Percentiles rank a stretch among this genome's conserved stretches.
Evolutionary conservation across 139 green algal species (phyloP).

Genomic region (Dunaliella sp.): DNA sequence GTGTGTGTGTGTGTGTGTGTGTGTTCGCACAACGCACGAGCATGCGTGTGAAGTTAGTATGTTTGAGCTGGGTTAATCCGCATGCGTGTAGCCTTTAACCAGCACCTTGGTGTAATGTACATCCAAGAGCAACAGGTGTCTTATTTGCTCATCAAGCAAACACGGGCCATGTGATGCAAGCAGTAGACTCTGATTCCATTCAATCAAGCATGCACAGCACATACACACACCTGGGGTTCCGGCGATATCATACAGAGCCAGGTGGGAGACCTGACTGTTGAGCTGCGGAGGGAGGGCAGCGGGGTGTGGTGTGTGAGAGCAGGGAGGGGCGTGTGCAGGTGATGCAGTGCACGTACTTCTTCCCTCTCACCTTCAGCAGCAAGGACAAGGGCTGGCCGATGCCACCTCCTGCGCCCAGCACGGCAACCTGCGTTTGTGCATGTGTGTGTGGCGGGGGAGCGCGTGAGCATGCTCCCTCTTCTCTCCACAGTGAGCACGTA

Average conservation of each 20-base stretch:
- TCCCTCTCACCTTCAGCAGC: slow-evolving; percentile 94
- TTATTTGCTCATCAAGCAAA: no score
- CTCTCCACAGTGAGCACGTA: neutral
- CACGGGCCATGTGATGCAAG: no score
- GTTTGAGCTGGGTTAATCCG: no score
- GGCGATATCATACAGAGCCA: slow-evolving; percentile 55
- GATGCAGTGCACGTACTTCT: slow-evolving; percentile 49
- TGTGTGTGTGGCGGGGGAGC: neutral
- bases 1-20: no score
- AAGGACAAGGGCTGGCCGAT: slow-evolving; percentile 96
- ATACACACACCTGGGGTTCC: slow-evolving; percentile 55
- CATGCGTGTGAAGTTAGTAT: no score
- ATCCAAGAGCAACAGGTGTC: no score
- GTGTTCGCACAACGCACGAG: no score
- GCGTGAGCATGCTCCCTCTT: neutral
- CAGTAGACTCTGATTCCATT: no score
- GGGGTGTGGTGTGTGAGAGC: slow-evolving; percentile 25
- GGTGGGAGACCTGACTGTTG: slow-evolving; percentile 47
- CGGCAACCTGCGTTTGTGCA: slow-evolving; percentile 80
- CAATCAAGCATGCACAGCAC: no score
- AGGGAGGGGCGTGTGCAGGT: slow-evolving; percentile 78
- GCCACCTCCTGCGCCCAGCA: slow-evolving; percentile 92
- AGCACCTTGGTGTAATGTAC: no score
- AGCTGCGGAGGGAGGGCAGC: slow-evolving; percentile 39
- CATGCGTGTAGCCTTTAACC: no score